Evolutionary conservation across 441 rosid genomes (phyloP).

Genomic region (Capsella rubella): DNA sequence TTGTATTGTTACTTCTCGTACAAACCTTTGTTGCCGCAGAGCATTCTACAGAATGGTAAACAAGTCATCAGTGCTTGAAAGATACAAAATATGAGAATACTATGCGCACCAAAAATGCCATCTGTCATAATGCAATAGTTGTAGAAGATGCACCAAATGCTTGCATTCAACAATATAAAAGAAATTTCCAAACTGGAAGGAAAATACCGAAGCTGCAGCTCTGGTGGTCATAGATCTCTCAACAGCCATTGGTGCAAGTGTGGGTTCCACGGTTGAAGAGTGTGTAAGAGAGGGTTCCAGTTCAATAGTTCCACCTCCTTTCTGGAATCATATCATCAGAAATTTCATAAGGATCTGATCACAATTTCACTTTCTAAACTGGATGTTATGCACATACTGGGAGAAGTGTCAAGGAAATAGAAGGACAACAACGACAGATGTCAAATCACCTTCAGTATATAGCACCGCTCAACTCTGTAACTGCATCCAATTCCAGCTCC

Average conservation of each 20-base stretch:
- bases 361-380: constrained; percentile 16
- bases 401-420: constrained; percentile 14
- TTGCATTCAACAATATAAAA: constrained; percentile 21
- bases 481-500: constrained; percentile 99
- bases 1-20: constrained; percentile 97
- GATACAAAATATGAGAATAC: constrained; percentile 12
- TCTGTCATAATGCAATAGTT: constrained; percentile 19
- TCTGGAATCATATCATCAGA: constrained; percentile 55
- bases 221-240: constrained; percentile 99
- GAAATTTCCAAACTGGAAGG: constrained; percentile 3
- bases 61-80: constrained; percentile 22
- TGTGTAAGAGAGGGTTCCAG: constrained; percentile 97
- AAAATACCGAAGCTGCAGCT: constrained; percentile 96
- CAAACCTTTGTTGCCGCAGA: constrained; percentile 95
- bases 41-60: constrained; percentile 73
- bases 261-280: constrained; percentile 94
- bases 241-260: constrained; percentile 99
- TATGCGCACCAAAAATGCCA: constrained; percentile 6
- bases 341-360: constrained; percentile 14
- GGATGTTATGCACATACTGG: constrained; percentile 8
- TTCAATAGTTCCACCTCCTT: constrained; percentile 95
- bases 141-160: constrained; percentile 8
- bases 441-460: constrained; percentile 85
- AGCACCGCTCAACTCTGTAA: constrained; percentile 93
- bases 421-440: constrained; percentile 26